phyloP scores from a whole-genome alignment of 345 rosid species.

The Eucalyptus viminalis region DNA sequence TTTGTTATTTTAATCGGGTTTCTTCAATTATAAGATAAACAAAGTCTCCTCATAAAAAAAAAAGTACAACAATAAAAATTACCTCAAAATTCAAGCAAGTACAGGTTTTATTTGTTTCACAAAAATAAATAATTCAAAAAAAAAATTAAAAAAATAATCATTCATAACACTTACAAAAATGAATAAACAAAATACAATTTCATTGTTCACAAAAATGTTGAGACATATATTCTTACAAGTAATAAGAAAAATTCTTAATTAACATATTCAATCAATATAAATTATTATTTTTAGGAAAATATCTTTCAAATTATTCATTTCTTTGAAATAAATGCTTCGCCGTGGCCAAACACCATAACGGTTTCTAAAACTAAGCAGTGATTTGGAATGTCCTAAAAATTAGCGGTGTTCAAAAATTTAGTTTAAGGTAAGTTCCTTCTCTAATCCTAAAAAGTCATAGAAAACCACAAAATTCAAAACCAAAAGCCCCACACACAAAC shows the following conservation, averaged over 20 bases:
- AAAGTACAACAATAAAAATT: neutral
- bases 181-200: too few species aligned
- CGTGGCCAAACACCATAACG: neutral
- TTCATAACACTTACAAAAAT: too few species aligned
- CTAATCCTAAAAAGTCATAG: neutral
- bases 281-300: too few species aligned
- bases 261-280: fast-evolving
- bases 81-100: neutral
- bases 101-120: neutral
- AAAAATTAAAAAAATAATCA: too few species aligned
- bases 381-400: neutral
- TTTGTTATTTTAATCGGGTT: neutral
- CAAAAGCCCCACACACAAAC: neutral
- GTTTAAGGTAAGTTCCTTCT: neutral
- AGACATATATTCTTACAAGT: too few species aligned
- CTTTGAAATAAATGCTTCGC: neutral
- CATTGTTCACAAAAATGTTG: fast-evolving
- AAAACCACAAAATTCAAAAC: neutral
- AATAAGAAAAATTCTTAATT: too few species aligned
- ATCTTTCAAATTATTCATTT: too few species aligned
- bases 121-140: too few species aligned
- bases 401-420: neutral
- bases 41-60: neutral
- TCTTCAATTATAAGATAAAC: neutral
- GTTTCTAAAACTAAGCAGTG: neutral